Evolutionary conservation across 2,329 filamentous ascomycete genomes (phyloP).

Genomic region (Westerdykella sp.): DNA sequence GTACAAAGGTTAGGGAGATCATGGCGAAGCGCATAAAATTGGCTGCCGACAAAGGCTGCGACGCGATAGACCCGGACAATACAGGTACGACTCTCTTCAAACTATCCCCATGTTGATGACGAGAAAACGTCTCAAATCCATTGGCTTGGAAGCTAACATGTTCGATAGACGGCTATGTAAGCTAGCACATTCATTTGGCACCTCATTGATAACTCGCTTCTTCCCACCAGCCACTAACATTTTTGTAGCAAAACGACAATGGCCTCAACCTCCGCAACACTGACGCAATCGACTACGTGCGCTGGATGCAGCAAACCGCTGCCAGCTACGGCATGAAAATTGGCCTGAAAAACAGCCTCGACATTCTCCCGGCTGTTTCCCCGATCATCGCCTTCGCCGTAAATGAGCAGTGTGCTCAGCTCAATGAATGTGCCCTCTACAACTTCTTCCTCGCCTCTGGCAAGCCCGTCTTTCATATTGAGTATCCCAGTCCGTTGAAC

Average conservation of each 20-base stretch:
- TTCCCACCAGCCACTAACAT: conserved; percentile 6
- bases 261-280: conserved; percentile 17
- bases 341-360: conserved; percentile 27
- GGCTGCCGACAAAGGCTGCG: conserved; percentile 25
- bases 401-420: conserved; percentile 27
- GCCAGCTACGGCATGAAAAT: conserved; percentile 19
- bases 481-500: conserved; percentile 34
- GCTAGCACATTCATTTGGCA: conserved; percentile 4
- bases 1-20: conserved; percentile 19
- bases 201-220: neutral
- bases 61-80: conserved; percentile 31
- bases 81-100: conserved; percentile 13
- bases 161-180: conserved; percentile 51
- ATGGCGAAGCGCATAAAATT: conserved; percentile 27
- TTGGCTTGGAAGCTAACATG: neutral
- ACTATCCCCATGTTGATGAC: neutral
- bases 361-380: conserved; percentile 18
- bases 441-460: conserved; percentile 19
- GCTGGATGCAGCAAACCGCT: conserved; percentile 20
- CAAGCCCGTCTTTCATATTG: conserved; percentile 32
- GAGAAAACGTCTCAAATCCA: neutral
- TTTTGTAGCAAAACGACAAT: conserved; percentile 25
- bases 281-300: conserved; percentile 23
- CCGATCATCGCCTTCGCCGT: conserved; percentile 25
- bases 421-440: conserved; percentile 21